These are phyloP conservation scores for Aspergillus calidoustus DNA, from an alignment of 2,329 filamentous ascomycete genomes.

Conservation along the genomic window DNA sequence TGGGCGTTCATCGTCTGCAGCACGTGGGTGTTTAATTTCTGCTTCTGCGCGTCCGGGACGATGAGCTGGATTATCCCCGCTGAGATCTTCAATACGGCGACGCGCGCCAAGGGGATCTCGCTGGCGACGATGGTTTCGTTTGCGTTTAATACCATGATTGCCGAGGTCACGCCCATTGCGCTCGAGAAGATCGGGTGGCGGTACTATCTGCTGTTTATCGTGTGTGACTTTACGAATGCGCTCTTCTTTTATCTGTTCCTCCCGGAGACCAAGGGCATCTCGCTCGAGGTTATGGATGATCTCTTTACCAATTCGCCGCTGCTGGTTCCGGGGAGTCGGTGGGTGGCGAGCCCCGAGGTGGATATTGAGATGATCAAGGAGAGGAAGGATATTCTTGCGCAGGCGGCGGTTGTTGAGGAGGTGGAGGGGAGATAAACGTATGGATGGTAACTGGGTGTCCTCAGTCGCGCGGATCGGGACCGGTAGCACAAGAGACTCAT, in stretches of 20 bases:
- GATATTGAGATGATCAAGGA: conserved; percentile 7
- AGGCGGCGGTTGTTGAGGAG: not conserved
- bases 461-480: no score
- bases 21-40: conserved; percentile 18
- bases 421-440: not conserved
- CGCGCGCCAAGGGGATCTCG: conserved; percentile 11
- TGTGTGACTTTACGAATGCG: conserved; percentile 5
- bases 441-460: no score
- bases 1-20: conserved; percentile 15
- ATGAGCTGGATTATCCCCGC: conserved; percentile 14
- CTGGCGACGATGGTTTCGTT: conserved; percentile 16
- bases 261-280: conserved; percentile 19
- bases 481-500: no score
- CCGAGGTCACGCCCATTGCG: conserved; percentile 11
- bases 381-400: conserved; percentile 10
- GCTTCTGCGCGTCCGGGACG: conserved; percentile 12
- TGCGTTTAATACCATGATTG: conserved; percentile 17
- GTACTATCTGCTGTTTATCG: conserved; percentile 24
- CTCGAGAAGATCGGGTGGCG: conserved; percentile 13
- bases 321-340: conserved; percentile 7
- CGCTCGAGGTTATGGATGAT: conserved; percentile 21
- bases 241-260: conserved; percentile 16
- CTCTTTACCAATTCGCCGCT: conserved; percentile 14
- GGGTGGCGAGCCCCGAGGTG: not conserved
- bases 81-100: conserved; percentile 13